A percentile compares a stretch with the other conserved stretches of the same genome.
phyloP scores from a whole-genome alignment of 495 filamentous ascomycete genomes.

The Umbilicaria muhlenbergii region DNA sequence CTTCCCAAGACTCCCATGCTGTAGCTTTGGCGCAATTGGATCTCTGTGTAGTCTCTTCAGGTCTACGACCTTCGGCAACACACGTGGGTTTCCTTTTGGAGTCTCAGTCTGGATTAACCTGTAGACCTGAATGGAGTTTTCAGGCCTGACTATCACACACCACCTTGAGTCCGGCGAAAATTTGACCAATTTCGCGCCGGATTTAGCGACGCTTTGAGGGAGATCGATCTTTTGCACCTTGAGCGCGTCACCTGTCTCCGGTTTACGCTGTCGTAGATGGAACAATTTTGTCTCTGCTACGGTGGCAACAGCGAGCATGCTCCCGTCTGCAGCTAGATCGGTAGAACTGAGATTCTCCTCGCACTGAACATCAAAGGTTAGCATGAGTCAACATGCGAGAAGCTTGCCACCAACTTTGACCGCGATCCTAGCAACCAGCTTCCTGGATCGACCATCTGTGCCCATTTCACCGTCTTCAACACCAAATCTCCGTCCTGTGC shows the following conservation, averaged over 20 bases:
- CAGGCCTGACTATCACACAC: conserved; percentile 36
- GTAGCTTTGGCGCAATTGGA: conserved; percentile 31
- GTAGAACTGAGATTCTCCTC: conserved; percentile 82
- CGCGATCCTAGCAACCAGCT: conserved; percentile 18
- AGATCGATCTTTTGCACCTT: conserved; percentile 53
- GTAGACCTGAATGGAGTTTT: conserved; percentile 31
- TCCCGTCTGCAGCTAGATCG: conserved; percentile 55
- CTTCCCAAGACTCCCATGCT: conserved; percentile 52
- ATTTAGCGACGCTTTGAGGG: conserved; percentile 26
- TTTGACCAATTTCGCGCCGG: conserved; percentile 50
- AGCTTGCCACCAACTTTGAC: conserved; percentile 32
- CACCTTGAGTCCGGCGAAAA: conserved; percentile 37
- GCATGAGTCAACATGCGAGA: conserved; percentile 14
- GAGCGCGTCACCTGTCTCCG: conserved; percentile 35
- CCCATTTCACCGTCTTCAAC: conserved; percentile 18
- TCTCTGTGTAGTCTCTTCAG: conserved; percentile 44
- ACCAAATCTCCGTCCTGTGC: background rate
- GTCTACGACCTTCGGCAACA: conserved; percentile 31
- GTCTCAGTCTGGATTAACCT: conserved; percentile 24
- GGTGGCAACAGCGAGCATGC: conserved; percentile 62
- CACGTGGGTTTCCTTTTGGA: conserved; percentile 22
- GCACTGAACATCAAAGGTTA: conserved; percentile 27
- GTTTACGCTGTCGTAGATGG: conserved; percentile 29
- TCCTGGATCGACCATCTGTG: conserved; percentile 11
- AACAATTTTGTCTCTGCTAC: conserved; percentile 68